These are phyloP conservation scores for Tilletia horrida DNA, from an alignment of 1,284 basidiomycete species.

Conservation along the genomic window DNA sequence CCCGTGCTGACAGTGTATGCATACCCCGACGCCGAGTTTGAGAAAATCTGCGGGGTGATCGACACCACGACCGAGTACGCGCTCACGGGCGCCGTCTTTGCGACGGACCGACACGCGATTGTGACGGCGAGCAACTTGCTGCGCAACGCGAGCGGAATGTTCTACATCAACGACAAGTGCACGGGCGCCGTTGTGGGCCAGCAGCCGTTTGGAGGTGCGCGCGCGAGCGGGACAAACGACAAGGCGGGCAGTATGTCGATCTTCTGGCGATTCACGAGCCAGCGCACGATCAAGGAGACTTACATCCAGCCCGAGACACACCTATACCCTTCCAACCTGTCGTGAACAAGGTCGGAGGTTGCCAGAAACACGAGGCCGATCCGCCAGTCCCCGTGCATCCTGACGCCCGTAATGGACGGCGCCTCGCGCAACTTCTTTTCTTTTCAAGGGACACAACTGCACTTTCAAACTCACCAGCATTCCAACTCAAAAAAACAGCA, in stretches of 20 bases:
- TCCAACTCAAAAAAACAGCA: too few relatives aligned
- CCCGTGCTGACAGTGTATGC: conserved; percentile 80
- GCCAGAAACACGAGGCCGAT: too few relatives aligned
- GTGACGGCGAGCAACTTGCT: conserved; percentile 50
- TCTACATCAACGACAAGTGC: conserved; percentile 62
- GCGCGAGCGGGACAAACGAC: conserved; percentile 93
- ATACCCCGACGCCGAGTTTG: conserved; percentile 62
- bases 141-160: conserved; percentile 53
- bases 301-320: conserved; percentile 43
- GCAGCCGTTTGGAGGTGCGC: conserved; percentile 92
- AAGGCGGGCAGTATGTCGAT: conserved; percentile 90
- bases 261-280: conserved; percentile 63
- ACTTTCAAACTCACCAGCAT: too few relatives aligned
- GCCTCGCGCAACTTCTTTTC: too few relatives aligned
- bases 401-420: too few relatives aligned
- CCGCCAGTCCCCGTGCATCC: too few relatives aligned
- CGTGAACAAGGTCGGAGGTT: background rate
- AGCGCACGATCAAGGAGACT: conserved; percentile 93
- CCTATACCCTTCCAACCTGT: conserved; percentile 50
- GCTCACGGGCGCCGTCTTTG: conserved; percentile 59
- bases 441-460: too few relatives aligned
- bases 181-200: conserved; percentile 76
- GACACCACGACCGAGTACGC: conserved; percentile 84
- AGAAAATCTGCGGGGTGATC: conserved; percentile 80
- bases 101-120: conserved; percentile 50